phyloP scores from a whole-genome alignment of 306 rosid species.

The Parietaria judaica region DNA sequence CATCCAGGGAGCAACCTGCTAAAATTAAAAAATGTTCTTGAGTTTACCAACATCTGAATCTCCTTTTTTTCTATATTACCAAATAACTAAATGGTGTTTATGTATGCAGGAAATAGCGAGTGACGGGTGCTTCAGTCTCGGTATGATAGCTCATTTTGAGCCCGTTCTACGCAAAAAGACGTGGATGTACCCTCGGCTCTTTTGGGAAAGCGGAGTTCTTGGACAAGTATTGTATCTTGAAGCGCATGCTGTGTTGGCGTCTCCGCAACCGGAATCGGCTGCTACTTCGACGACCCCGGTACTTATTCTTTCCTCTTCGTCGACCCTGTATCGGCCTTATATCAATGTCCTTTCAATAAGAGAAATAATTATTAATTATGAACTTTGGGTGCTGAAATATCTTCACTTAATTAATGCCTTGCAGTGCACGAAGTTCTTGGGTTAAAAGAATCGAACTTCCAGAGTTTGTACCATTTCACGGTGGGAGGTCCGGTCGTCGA shows the following conservation, averaged over 20 bases:
- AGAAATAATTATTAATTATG: not conserved
- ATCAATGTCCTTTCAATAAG: too few relatives aligned
- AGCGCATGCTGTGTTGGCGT: slow-evolving; percentile 71
- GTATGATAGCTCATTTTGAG: slow-evolving; percentile 79
- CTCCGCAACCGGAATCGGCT: slow-evolving; percentile 98
- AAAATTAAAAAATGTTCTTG: too few relatives aligned
- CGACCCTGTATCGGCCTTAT: not conserved
- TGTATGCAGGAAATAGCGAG: slow-evolving; percentile 75
- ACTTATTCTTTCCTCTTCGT: slow-evolving; percentile 11
- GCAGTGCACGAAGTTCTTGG: slow-evolving; percentile 90
- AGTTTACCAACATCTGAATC: too few relatives aligned
- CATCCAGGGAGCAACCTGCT: too few relatives aligned
- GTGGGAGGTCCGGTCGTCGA: slow-evolving; percentile 82
- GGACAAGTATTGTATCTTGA: slow-evolving; percentile 96
- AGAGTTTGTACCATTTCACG: slow-evolving; percentile 90
- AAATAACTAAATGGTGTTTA: slow-evolving; percentile 8
- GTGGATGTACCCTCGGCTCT: slow-evolving; percentile 90
- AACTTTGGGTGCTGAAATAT: not conserved
- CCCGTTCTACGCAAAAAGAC: slow-evolving; percentile 47
- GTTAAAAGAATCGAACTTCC: slow-evolving; percentile 64
- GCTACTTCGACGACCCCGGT: slow-evolving; percentile 95
- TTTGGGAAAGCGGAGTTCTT: slow-evolving; percentile 98
- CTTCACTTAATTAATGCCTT: slow-evolving; percentile 17
- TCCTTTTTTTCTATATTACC: too few relatives aligned
- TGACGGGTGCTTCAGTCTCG: slow-evolving; percentile 95